Base-by-base conservation (phyloP, 2,329 filamentous ascomycete species). In the Exophiala bonariae region DNA sequence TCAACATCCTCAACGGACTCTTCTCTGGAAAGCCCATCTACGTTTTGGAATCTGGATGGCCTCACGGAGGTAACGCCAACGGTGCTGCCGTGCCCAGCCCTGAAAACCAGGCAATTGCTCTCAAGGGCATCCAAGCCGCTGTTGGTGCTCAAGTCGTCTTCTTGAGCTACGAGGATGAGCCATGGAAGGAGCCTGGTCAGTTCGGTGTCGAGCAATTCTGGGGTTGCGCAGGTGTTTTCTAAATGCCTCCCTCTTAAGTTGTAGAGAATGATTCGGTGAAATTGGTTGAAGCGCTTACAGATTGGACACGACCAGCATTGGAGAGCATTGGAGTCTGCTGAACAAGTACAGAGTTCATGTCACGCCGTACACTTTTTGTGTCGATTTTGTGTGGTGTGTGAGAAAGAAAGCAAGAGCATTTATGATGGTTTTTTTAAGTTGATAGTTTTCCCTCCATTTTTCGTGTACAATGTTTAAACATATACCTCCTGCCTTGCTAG, bases 1-100 rank as follows among this genome's bases (percentile, higher is more conserved):
- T 96, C 56, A 73, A 81, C 37, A 76, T 87, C 56, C 83, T 95
- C 54, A 72, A 82, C 65, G 66, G 68, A 59, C 73, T 89, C 60
- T 97, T 92, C 81, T 66, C 75, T 32, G 79, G 79, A 65, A 87
- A 87, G 76, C 72, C 80, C 30, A 85, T 84, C 58, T 82, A 89
- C 76, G 89, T 92, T 73, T 78, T 95, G 59, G 92, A 97, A 83
- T 87, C 86, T 47, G 92, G 92, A 62, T 97, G 91, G 90, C 92
- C 92, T 56, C 83, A 75, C 44, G 58, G 66, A 6, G 91, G 91
- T 65, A 61, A 68, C 22, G 69, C 80, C 72, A 92, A 93, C 72
- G 89, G 88, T 51, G 64, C 64, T 16, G 90, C 90, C 49, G 74
- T 87, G 60, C 82, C 91, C 47, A 83, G 87, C 59, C 40, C 59